Evolutionary conservation across 108 stramenopile species (phyloP).

Genomic region (Nannochloropsis salina): DNA sequence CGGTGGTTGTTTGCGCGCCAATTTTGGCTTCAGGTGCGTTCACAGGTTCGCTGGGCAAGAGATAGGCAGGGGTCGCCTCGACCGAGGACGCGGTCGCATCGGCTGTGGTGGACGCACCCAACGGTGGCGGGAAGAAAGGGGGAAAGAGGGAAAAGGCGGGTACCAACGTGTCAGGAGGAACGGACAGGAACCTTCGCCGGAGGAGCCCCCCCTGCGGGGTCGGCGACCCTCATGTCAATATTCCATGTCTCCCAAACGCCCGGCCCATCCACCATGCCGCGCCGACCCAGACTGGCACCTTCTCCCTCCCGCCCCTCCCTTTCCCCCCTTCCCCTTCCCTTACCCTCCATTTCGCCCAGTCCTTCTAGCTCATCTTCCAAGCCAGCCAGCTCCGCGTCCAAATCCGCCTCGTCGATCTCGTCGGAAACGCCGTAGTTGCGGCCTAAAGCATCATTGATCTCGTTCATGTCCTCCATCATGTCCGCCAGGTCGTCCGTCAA

Average conservation of each 20-base stretch:
- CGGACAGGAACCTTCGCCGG: background rate
- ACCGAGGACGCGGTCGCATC: slow-evolving; percentile 27
- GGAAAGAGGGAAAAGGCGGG: background rate
- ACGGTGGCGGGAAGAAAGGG: background rate
- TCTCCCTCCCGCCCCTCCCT: slow-evolving; percentile 49
- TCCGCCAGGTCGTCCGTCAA: slow-evolving; percentile 86
- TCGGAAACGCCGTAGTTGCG: slow-evolving; percentile 84
- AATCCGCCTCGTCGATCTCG: slow-evolving; percentile 89
- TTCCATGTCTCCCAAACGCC: background rate
- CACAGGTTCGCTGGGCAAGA: slow-evolving; percentile 38
- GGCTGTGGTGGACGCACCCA: background rate
- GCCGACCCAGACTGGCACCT: slow-evolving; percentile 52
- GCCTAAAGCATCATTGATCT: slow-evolving; percentile 89
- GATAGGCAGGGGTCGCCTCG: slow-evolving; percentile 38
- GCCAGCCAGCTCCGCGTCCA: slow-evolving; percentile 92
- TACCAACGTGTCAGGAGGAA: background rate
- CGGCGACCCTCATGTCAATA: too few species aligned
- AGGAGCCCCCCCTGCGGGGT: too few species aligned
- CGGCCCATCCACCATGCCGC: slow-evolving; percentile 34
- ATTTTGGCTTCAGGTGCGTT: slow-evolving; percentile 21
- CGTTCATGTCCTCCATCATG: slow-evolving; percentile 84
- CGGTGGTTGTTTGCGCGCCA: slow-evolving; percentile 16
- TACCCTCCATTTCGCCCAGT: slow-evolving; percentile 57
- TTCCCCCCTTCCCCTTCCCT: slow-evolving; percentile 47
- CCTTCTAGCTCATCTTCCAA: slow-evolving; percentile 85